These are phyloP conservation scores for Lipomyces yamanashiensis DNA, from an alignment of 805 yeast genomes.

Conservation along the genomic window DNA sequence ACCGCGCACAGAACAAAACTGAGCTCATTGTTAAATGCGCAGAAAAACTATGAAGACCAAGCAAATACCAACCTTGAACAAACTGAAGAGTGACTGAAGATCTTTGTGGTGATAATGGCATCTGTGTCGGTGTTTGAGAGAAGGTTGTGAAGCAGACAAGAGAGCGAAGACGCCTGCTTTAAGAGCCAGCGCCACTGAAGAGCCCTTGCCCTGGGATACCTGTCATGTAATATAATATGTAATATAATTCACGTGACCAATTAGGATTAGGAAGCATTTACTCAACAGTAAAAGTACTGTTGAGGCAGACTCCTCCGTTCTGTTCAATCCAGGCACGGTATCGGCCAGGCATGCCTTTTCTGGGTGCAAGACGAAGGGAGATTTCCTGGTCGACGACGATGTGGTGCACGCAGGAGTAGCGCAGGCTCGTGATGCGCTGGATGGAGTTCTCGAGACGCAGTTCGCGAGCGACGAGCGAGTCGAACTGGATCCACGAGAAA, in stretches of 20 bases:
- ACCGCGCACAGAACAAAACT: slow-evolving; percentile 12
- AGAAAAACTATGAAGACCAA: not conserved
- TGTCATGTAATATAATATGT: not conserved
- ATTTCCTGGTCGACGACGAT: slow-evolving; percentile 15
- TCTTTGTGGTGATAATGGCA: slow-evolving; percentile 1
- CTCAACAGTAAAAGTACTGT: slow-evolving; percentile 11
- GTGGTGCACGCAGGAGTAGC: slow-evolving; percentile 26
- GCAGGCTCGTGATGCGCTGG: slow-evolving; percentile 7
- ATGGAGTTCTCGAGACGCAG: not conserved
- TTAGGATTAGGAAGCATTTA: too few relatives aligned
- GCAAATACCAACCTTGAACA: not conserved
- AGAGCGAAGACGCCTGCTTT: not conserved
- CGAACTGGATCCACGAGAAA: slow-evolving; percentile 55
- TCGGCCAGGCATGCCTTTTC: not conserved
- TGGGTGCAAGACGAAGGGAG: slow-evolving; percentile 14
- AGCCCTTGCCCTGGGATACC: slow-evolving; percentile 3
- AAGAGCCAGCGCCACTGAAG: not conserved
- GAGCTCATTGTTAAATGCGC: not conserved
- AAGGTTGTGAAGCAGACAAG: not conserved
- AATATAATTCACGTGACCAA: too few relatives aligned
- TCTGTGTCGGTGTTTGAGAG: slow-evolving; percentile 1
- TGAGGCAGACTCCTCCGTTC: slow-evolving; percentile 23
- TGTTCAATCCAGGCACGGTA: slow-evolving; percentile 31
- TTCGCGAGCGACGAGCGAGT: slow-evolving; percentile 6
- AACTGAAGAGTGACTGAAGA: not conserved